Evolutionary conservation across 108 stramenopile genomes (phyloP).

Genomic region (Skeletonema menzelii): DNA sequence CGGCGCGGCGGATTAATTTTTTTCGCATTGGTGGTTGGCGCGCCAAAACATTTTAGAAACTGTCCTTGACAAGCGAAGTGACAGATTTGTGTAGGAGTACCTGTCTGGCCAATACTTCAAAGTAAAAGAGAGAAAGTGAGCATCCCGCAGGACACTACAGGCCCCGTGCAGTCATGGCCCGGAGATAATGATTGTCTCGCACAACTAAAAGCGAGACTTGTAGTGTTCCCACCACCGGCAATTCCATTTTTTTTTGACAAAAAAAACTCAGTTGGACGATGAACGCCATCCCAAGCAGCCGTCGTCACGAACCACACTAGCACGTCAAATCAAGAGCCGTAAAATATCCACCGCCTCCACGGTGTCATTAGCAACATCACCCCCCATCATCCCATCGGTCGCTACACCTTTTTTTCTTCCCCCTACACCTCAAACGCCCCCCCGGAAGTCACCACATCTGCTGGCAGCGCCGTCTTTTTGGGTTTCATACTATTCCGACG

Average conservation of each 20-base stretch:
- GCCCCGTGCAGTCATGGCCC: no score
- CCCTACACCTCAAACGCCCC: neutral
- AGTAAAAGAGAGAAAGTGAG: neutral
- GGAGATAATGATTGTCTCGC: no score
- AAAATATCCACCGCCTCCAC: neutral
- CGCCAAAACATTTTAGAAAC: no score
- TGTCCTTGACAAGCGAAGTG: no score
- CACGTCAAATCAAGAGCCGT: neutral
- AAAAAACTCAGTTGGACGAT: neutral
- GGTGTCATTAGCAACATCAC: neutral
- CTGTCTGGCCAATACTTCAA: no score
- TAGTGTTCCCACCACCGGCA: neutral
- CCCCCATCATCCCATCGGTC: constrained; percentile 1
- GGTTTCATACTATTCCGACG: neutral
- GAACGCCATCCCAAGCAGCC: neutral
- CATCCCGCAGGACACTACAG: no score
- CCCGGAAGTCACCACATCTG: neutral
- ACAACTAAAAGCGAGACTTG: no score
- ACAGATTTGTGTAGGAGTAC: no score
- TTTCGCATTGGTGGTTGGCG: no score
- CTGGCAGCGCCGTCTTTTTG: neutral
- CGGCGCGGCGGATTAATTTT: no score
- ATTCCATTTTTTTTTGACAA: neutral
- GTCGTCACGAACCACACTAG: neutral
- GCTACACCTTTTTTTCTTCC: neutral